These are phyloP conservation scores for Carex pumila DNA, from an alignment of 176 grass and related monocot species.

Conservation along the genomic window DNA sequence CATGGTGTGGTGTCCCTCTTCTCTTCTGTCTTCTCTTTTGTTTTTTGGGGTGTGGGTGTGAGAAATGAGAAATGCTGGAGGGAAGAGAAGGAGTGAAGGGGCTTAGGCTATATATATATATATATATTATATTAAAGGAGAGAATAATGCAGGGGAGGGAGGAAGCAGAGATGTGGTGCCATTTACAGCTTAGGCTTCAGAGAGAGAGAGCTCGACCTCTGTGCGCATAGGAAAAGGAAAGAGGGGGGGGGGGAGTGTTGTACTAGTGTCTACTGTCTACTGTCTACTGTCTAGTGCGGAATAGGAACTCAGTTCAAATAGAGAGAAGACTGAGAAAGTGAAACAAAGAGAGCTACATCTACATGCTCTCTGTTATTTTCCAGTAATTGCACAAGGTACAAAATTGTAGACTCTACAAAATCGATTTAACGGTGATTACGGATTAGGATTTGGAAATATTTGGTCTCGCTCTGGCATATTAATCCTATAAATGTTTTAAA, in stretches of 20 bases:
- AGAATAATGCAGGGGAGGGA: neutral
- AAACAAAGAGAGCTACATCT: neutral
- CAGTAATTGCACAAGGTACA: neutral
- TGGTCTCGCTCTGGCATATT: neutral
- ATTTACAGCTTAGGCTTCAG: conserved; percentile 14
- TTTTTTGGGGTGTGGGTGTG: neutral
- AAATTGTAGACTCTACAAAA: neutral
- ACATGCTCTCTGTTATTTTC: neutral
- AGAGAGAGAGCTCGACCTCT: neutral
- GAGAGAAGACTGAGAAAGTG: neutral
- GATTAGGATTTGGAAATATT: neutral
- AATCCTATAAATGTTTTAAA: no score
- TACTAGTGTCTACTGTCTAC: no score
- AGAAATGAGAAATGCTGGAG: neutral
- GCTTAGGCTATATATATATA: no score
- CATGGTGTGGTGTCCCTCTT: neutral
- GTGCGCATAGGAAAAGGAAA: neutral
- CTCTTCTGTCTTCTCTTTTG: neutral
- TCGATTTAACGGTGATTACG: neutral
- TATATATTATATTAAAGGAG: no score
- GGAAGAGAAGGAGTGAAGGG: neutral
- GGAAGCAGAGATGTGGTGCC: neutral
- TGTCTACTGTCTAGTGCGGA: no score
- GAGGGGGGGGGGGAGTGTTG: neutral
- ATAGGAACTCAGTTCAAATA: conserved; percentile 4